Conservation (phyloP, 768 basidiomycete genomes). For the Lactarius trivialis region DNA sequence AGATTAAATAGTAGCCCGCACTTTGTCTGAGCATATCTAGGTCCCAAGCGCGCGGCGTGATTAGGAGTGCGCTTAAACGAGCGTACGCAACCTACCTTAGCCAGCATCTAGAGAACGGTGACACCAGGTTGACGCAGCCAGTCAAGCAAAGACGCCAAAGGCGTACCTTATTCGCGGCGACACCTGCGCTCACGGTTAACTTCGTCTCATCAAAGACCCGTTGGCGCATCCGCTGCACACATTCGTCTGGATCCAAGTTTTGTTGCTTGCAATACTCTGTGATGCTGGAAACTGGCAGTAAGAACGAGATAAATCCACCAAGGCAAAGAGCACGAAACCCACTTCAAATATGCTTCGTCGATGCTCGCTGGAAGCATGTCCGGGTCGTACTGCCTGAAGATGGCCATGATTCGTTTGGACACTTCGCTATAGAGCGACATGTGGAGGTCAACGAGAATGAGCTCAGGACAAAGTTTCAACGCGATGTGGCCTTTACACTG, state of each 20-base stretch:
- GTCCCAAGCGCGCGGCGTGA: background rate
- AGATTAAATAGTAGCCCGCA: constrained; percentile 24
- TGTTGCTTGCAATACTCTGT: constrained; percentile 75
- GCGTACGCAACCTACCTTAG: constrained; percentile 55
- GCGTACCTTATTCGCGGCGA: constrained; percentile 87
- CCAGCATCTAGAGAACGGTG: constrained; percentile 58
- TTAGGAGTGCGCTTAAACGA: background rate
- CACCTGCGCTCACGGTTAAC: constrained; percentile 90
- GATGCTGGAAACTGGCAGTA: constrained; percentile 44
- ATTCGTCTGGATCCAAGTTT: constrained; percentile 57
- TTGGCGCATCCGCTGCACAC: constrained; percentile 71
- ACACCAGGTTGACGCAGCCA: background rate
- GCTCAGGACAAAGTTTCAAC: constrained; percentile 86
- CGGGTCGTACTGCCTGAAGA: constrained; percentile 66
- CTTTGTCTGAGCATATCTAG: constrained; percentile 91
- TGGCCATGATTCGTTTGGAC: constrained; percentile 63
- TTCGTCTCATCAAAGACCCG: constrained; percentile 71
- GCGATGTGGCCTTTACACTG: constrained; percentile 70
- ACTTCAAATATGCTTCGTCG: constrained; percentile 94
- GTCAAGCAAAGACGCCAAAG: constrained; percentile 17
- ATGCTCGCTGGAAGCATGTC: constrained; percentile 70
- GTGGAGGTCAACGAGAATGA: constrained; percentile 59
- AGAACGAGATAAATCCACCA: background rate
- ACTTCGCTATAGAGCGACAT: constrained; percentile 61
- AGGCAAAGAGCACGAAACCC: constrained; percentile 24